Evolutionary conservation across 345 rosid species (phyloP), one percentile per base, ranked within the genome.

Genomic region (Acer campestre): DNA sequence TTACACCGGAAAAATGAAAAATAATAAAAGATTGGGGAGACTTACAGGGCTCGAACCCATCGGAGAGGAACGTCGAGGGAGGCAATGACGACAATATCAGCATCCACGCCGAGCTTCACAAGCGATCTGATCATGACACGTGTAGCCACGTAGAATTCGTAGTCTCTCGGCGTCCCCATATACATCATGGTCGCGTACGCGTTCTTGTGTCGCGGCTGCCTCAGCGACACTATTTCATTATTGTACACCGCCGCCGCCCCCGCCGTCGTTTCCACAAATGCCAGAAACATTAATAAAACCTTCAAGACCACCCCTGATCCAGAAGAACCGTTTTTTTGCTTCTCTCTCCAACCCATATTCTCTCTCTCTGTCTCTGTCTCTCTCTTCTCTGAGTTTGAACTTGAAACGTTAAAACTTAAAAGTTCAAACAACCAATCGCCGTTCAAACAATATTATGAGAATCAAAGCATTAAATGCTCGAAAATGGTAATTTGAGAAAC

Each of bases 101-200:
- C 99, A 59, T 92, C 90, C 67, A 90, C 99, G 12, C 82, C 86
- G 75, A 87, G 81, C 9, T 71, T 62, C 22, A 70, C 81, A 3
- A 96, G 97, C 7, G 99, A 96, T 88, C 95, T 90, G 89, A 94
- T 78, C 86, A 96, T 73, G 80, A 96, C 99, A 71, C 98, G 97
- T 76, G 88, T 90, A 42, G 98, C 99, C 20, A 92, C 90, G 80
- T 92, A 96, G 82, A 92, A 96, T 89, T 96, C 99, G 81, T 94
- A 96, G 90, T 94, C 98, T 73, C 99, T 88, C 16, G 99, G 97
- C 27, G 99, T 93, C 44, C 98, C 98, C 98, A 95, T 92, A 79
- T 95, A 95, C 99, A 95, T 93, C 97, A 95, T 95, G 89, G 98
- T 88, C 31, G 97, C 99, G 59, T 95, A 96, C 0, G 99, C 99